Evolutionary conservation across 208 protist species (phyloP).

Genomic region (Leishmania turanica): DNA sequence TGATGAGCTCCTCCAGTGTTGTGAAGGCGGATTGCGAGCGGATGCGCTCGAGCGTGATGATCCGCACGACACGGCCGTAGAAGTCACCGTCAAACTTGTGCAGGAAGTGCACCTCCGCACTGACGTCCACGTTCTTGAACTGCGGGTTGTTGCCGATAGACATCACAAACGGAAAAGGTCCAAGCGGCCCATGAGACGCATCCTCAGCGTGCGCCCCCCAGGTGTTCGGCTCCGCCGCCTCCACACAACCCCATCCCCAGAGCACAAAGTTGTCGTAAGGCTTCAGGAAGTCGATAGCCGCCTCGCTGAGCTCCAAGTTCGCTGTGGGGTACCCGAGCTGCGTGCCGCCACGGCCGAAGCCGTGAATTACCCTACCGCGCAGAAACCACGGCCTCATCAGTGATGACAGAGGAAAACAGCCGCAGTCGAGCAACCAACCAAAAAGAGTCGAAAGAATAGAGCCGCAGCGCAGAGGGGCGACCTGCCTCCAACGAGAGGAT

Average conservation of each 20-base stretch:
- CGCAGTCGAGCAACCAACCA: background rate
- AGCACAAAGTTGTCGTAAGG: constrained; percentile 72
- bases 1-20: constrained; percentile 77
- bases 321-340: constrained; percentile 92
- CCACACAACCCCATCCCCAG: constrained; percentile 84
- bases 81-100: constrained; percentile 87
- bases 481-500: background rate
- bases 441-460: background rate
- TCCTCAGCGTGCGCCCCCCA: background rate
- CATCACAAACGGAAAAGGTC: constrained; percentile 82
- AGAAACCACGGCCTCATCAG: constrained; percentile 55
- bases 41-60: constrained; percentile 63
- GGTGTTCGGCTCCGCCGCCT: constrained; percentile 14
- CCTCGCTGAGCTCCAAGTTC: constrained; percentile 66
- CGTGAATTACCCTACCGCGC: constrained; percentile 82
- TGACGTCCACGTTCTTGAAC: constrained; percentile 74
- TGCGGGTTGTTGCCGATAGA: constrained; percentile 92
- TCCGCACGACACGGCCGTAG: constrained; percentile 80
- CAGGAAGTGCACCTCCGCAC: constrained; percentile 90
- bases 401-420: background rate
- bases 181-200: constrained; percentile 9
- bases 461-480: background rate
- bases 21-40: constrained; percentile 69
- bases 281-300: constrained; percentile 43
- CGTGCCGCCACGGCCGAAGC: constrained; percentile 83